Evolutionary conservation across 75 land plant genomes (phyloP), one percentile per base, ranked within the genome.

Genomic region (Pseudotsuga menziesii): DNA sequence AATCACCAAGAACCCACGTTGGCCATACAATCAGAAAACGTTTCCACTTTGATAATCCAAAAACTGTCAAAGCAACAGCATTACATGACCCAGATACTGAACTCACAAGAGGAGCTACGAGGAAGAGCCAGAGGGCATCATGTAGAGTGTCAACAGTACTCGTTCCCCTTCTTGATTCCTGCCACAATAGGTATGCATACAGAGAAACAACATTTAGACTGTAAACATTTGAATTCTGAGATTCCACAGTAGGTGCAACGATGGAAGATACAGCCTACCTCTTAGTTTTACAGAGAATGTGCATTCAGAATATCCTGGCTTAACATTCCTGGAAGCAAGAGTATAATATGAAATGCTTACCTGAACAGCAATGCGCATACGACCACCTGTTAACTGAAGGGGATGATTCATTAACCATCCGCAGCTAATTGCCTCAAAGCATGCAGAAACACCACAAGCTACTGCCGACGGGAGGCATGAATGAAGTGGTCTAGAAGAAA

Each of bases 41-140:
- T 17, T 78, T 57, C 86, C 86, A 82, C n/a, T 78, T 59, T 14
- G 85, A 78, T 16, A 84, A 63, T 3, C 73, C 74, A 69, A 84
- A 84, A 17, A 78, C 78, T 2, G 80, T 78, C 12, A 84, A 61
- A 26, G 85, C 73, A 78, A 84, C 62, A 54, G 86, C 86, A 74
- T 84, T 84, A 35, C 86, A 78, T 39, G 86, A 73, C 41, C 86
- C 86, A 56, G 77, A 71, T 32, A 82, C 20, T 27, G 75, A 73
- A 59, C 80, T 84, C 23, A 78, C 74, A 36, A 84, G 74, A 48
- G 85, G 86, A 29, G 84, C 85, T 67, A 82, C 83, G 20, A 82
- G 83, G 85, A 84, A 84, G 16, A 84, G 57, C 86, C 86, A 84
- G 60, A 84, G 79, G 48, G 86, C 86, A 78, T 84, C 86, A 71